Evolutionary conservation across 371 early-diverging fungal genomes (phyloP).

Genomic region (Batrachochytrium dendrobatidis): DNA sequence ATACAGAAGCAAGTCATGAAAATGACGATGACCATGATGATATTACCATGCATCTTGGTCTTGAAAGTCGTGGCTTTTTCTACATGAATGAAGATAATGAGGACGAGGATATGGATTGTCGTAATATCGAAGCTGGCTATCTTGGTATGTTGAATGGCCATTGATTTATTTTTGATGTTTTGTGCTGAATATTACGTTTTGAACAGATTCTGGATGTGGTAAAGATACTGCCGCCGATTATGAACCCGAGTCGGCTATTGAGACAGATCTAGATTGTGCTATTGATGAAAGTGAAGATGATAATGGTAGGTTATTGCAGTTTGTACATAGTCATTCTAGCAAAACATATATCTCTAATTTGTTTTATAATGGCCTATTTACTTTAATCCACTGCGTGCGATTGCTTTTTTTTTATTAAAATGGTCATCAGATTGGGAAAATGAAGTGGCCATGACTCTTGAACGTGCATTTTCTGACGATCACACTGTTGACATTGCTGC

Average conservation of each 20-base stretch:
- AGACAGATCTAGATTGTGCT: constrained; percentile 26
- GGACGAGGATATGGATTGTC: constrained; percentile 20
- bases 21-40: no score
- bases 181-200: neutral
- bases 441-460: constrained; percentile 73
- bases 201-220: constrained; percentile 7
- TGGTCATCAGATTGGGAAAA: neutral
- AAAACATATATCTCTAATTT: neutral
- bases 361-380: neutral
- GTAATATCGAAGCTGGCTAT: constrained; percentile 19
- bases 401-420: no score
- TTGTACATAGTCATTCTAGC: neutral
- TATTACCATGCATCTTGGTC: no score
- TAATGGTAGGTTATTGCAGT: neutral
- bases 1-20: no score
- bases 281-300: constrained; percentile 33
- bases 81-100: neutral
- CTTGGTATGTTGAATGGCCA: constrained; percentile 14
- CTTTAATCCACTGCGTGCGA: neutral
- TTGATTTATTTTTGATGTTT: neutral
- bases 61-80: constrained; percentile 6
- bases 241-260: constrained; percentile 15
- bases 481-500: constrained; percentile 70
- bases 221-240: constrained; percentile 16
- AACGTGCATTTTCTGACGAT: constrained; percentile 70